Conservation (phyloP, 179 eudicot genomes). For the Camellia oleifera region DNA sequence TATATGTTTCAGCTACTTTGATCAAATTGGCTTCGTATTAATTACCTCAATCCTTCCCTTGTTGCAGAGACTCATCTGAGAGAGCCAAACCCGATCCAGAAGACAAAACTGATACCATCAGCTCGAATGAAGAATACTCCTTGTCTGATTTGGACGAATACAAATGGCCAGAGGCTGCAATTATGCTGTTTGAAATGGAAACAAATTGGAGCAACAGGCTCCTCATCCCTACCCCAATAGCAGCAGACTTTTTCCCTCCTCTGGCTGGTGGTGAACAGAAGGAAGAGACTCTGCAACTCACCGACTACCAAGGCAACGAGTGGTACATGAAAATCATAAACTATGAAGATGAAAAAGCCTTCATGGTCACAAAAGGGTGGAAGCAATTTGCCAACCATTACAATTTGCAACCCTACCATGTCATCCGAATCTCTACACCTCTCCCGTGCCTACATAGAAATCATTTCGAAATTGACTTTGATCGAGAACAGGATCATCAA, state of each 20-base stretch:
- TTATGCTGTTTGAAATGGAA: background rate
- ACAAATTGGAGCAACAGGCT: background rate
- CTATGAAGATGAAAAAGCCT: background rate
- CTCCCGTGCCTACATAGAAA: background rate
- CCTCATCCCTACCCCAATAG: background rate
- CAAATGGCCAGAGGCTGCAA: background rate
- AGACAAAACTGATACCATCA: too few species aligned
- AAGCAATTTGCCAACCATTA: background rate
- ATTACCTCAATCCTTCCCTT: background rate
- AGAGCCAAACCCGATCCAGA: background rate
- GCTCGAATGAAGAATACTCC: too few species aligned
- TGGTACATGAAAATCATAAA: background rate
- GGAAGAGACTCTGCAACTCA: background rate
- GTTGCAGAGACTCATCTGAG: background rate
- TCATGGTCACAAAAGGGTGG: constrained; percentile 1
- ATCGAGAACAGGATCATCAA: too few species aligned
- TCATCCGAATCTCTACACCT: background rate
- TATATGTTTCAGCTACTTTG: too few species aligned
- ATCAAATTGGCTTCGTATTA: too few species aligned
- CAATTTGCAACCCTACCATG: background rate
- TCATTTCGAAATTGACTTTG: background rate
- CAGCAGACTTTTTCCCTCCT: background rate
- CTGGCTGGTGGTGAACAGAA: background rate
- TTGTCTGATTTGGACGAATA: too few species aligned
- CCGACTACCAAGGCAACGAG: background rate